phyloP scores from a whole-genome alignment of 805 yeast genomes.

The Sugiyamaella smithiae region DNA sequence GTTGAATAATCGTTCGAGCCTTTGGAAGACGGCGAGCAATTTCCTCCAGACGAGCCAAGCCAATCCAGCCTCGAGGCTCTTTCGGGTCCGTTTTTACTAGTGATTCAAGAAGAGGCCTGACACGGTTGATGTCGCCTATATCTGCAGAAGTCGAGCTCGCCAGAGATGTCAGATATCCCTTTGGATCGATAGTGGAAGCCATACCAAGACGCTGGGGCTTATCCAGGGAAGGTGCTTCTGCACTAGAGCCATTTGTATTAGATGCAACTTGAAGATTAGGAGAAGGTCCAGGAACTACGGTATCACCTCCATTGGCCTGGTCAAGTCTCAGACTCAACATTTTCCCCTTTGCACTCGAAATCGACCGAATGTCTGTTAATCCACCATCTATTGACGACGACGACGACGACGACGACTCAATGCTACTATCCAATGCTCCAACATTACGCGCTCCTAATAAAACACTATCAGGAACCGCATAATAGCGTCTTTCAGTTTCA shows the following conservation, averaged over 20 bases:
- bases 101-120: conserved; percentile 60
- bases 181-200: conserved; percentile 36
- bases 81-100: conserved; percentile 69
- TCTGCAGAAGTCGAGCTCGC: conserved; percentile 31
- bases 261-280: conserved; percentile 5
- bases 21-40: conserved; percentile 50
- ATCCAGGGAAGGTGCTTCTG: background rate
- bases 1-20: conserved; percentile 62
- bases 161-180: conserved; percentile 44
- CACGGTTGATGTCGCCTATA: conserved; percentile 57
- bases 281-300: background rate
- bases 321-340: conserved; percentile 56
- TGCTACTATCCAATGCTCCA: conserved; percentile 35
- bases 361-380: conserved; percentile 47
- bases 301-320: conserved; percentile 26
- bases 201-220: conserved; percentile 12
- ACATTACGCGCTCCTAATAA: conserved; percentile 39
- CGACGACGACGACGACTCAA: conserved; percentile 23
- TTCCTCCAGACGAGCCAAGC: conserved; percentile 77
- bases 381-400: conserved; percentile 29
- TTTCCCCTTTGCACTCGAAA: conserved; percentile 63
- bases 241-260: background rate
- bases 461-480: conserved; percentile 78
- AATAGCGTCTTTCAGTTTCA: conserved; percentile 61
- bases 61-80: conserved; percentile 80